phyloP scores from a whole-genome alignment of 2,329 filamentous ascomycete genomes.

The Juglanconis sp. region DNA sequence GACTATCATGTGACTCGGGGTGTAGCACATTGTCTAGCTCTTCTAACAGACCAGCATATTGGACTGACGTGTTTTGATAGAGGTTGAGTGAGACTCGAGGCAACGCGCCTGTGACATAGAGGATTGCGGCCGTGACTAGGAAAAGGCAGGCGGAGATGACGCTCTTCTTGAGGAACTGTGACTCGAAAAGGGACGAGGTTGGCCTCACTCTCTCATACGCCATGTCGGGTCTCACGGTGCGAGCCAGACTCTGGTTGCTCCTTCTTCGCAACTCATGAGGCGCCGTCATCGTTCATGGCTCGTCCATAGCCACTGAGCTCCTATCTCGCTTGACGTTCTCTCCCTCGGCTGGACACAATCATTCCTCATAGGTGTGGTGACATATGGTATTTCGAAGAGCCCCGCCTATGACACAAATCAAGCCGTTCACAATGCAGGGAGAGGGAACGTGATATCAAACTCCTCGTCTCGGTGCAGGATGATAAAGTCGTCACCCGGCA shows the following conservation, averaged over 20 bases:
- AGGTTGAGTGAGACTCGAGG: background rate
- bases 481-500: background rate
- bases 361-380: no score
- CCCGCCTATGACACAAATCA: no score
- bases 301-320: no score
- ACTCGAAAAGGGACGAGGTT: background rate
- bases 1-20: background rate
- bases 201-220: background rate
- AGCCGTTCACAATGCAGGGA: no score
- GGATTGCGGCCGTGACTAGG: background rate
- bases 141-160: background rate
- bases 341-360: no score
- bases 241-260: background rate
- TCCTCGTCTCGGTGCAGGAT: no score
- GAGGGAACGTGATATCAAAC: background rate
- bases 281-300: background rate
- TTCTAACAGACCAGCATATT: background rate
- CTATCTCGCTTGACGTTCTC: no score
- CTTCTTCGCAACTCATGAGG: background rate
- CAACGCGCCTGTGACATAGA: background rate
- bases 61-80: background rate
- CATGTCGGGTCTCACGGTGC: background rate
- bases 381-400: no score
- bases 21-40: background rate
- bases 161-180: background rate